These are phyloP conservation scores for Globisporangium splendens DNA, from an alignment of 352 stramenopile genomes.

Conservation along the genomic window DNA sequence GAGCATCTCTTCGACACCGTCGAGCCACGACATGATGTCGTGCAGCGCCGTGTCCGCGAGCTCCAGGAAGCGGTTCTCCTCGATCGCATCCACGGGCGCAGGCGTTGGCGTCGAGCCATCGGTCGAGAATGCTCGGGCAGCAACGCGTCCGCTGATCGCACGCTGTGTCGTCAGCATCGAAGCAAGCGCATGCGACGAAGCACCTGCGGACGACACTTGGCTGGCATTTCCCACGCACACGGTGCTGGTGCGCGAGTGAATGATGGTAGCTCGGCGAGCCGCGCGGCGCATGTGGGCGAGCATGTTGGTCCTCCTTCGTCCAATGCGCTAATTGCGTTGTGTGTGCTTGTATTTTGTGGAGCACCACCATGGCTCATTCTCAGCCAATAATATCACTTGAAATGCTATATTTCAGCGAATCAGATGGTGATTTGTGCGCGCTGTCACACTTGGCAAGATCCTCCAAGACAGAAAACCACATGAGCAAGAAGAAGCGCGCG, in stretches of 20 bases:
- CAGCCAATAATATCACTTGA: too few relatives aligned
- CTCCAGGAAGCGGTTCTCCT: slow-evolving; percentile 80
- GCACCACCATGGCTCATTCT: too few relatives aligned
- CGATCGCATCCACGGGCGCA: slow-evolving; percentile 22
- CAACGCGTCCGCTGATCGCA: background rate
- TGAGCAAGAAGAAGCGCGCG: slow-evolving; percentile 40
- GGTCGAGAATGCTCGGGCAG: too few relatives aligned
- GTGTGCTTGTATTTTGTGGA: too few relatives aligned
- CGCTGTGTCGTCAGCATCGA: slow-evolving; percentile 1
- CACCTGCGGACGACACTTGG: background rate
- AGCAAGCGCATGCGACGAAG: background rate
- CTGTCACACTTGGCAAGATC: too few relatives aligned
- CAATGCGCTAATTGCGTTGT: background rate
- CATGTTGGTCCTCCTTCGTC: slow-evolving; percentile 1
- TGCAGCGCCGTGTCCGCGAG: slow-evolving; percentile 71
- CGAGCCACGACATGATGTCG: slow-evolving; percentile 72
- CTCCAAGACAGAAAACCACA: slow-evolving; percentile 3
- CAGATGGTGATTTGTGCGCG: background rate
- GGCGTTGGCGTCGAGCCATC: background rate
- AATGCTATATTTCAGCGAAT: slow-evolving; percentile 1
- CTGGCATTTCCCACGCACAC: background rate
- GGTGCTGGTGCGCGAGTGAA: background rate
- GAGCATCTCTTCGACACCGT: slow-evolving; percentile 84
- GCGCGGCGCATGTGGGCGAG: slow-evolving; percentile 5
- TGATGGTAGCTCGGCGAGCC: slow-evolving; percentile 5